Evolutionary conservation across 225 moss, liverwort and hornwort genomes (phyloP), one percentile per base, ranked within the genome.

Genomic region (Rhytidiadelphus loreus): DNA sequence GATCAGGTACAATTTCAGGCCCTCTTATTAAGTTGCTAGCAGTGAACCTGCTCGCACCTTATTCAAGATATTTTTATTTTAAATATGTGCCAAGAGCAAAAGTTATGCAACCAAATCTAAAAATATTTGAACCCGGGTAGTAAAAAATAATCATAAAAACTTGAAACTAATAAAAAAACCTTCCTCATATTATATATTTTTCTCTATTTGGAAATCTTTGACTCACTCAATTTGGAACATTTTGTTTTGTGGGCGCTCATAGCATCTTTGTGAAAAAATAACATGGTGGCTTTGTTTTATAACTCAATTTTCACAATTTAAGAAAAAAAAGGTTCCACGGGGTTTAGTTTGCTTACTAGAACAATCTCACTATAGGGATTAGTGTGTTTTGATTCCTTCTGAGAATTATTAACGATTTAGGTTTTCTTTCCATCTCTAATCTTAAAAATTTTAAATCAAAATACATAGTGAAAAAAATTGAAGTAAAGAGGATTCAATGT

Each of bases 1-100:
- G 95, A 96, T 94, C 87, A 95, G 97, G 97, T 96, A 55, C 56
- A 41, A 7, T 39, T 84, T 18, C 32, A 37, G 75, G 20, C 48
- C 48, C 62, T 33, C 35, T 74, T 43, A 23, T 4, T 52, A 21
- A 19, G 53, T 13, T 83, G 53, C 68, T 29, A 39, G 26, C 19
- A 48, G 46, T 48, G 64, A 82, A 44, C 64, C 53, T 83, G 66
- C 13, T 12, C 26, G n/a, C 64, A 7, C 19, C 52, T 44, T 26
- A 61, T 33, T 15, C 48, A n/a, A n/a, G n/a, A 18, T 46, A 46
- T 18, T 46, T 18, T 46, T 46, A 9, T 32, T 48, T 32, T 48
- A 30, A 48, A 48, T 32, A 74, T 74, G 19, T 48, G 7, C 20
- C 11, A 19, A 11, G 32, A 48, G 48, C 20, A 74, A 73, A 48